Evolutionary conservation across 2,329 filamentous ascomycete species (phyloP).

Genomic region (Epichloe coenophiala): DNA sequence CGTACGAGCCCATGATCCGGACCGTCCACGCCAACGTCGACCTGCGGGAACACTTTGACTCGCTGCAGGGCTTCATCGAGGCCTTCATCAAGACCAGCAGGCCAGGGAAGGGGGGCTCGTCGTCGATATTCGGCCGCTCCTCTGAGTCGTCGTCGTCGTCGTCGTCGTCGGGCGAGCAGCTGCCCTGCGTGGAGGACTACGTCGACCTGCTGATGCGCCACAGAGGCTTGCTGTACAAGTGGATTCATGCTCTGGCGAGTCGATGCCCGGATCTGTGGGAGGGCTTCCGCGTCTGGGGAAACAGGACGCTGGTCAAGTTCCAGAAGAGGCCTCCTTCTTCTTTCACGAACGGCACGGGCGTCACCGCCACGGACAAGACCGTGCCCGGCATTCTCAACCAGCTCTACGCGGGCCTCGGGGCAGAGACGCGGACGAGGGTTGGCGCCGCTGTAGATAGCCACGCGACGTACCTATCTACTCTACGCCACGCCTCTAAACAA

Average conservation of each 20-base stretch:
- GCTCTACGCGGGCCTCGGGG: slow-evolving; percentile 33
- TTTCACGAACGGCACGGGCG: too few relatives aligned
- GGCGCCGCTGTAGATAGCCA: slow-evolving; percentile 44
- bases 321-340: slow-evolving; percentile 9
- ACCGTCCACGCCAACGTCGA: slow-evolving; percentile 58
- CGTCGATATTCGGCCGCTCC: not conserved
- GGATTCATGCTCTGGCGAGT: slow-evolving; percentile 54
- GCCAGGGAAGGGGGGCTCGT: slow-evolving; percentile 20
- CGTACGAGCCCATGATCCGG: slow-evolving; percentile 64
- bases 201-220: slow-evolving; percentile 53
- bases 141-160: not conserved
- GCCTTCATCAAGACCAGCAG: slow-evolving; percentile 53
- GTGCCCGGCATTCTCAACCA: slow-evolving; percentile 26
- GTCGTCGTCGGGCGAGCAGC: slow-evolving; percentile 5
- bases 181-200: slow-evolving; percentile 58
- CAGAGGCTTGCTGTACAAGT: slow-evolving; percentile 49
- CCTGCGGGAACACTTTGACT: slow-evolving; percentile 52
- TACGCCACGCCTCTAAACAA: slow-evolving; percentile 38
- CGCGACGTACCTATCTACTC: slow-evolving; percentile 40
- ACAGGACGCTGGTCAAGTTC: slow-evolving; percentile 45
- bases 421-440: slow-evolving; percentile 31
- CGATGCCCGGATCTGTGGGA: slow-evolving; percentile 53
- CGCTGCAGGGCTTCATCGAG: slow-evolving; percentile 53
- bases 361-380: too few relatives aligned
- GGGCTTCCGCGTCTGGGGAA: slow-evolving; percentile 48